phyloP scores from a whole-genome alignment of 2,329 filamentous ascomycete species.

The Colletotrichum karsti region DNA sequence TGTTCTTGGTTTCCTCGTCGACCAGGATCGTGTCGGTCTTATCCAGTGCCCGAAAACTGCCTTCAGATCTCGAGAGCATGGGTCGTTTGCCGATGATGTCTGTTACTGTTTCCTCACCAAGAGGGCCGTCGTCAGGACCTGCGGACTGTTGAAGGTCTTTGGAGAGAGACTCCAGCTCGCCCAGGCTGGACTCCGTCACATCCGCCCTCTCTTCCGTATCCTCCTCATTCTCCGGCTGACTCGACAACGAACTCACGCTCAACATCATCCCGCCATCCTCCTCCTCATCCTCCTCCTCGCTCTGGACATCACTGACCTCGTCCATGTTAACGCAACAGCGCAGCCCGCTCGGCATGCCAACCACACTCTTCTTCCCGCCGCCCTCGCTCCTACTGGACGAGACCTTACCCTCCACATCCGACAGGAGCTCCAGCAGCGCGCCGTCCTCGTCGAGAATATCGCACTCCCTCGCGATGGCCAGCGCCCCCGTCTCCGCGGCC shows the following conservation, averaged over 20 bases:
- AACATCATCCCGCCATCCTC: not conserved
- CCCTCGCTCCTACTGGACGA: not conserved
- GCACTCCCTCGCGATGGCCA: not conserved
- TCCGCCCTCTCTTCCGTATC: not conserved
- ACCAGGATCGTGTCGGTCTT: not conserved
- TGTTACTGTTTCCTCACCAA: not conserved
- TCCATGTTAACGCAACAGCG: not conserved
- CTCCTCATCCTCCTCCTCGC: not conserved
- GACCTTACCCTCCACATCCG: not conserved
- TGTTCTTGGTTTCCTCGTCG: not conserved
- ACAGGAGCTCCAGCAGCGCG: conserved; percentile 5
- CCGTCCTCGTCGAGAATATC: conserved; percentile 1
- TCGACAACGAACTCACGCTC: not conserved
- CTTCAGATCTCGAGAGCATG: not conserved
- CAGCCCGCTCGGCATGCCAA: not conserved
- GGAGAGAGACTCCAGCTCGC: not conserved
- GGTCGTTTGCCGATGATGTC: not conserved
- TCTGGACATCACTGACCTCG: not conserved
- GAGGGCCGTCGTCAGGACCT: not conserved
- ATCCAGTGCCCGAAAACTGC: not conserved
- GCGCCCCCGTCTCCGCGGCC: conserved; percentile 2
- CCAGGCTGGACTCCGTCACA: not conserved
- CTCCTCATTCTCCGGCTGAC: not conserved
- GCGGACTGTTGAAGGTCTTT: not conserved
- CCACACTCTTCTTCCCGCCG: not conserved